Conservation (phyloP, 1,139 yeast species). For the Blastobotrys aristatus region DNA sequence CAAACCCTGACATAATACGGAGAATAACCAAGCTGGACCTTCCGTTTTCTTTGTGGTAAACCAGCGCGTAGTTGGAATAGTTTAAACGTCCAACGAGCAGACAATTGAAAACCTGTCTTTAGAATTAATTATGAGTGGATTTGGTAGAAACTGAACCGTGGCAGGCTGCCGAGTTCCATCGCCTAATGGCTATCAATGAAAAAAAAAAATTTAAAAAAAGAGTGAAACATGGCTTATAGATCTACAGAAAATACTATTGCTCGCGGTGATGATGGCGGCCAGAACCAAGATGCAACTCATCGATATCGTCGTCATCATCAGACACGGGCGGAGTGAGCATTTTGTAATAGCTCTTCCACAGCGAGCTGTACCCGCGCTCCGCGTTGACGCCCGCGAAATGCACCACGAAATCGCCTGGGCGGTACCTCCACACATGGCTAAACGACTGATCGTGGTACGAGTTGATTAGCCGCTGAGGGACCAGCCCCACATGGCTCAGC, state of each 20-base stretch:
- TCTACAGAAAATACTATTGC: no score
- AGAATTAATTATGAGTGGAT: no score
- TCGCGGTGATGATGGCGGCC: neutral
- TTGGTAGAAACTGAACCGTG: no score
- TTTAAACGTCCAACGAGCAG: no score
- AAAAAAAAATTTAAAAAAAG: neutral
- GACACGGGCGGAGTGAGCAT: constrained; percentile 1
- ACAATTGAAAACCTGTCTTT: no score
- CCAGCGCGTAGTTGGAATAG: no score
- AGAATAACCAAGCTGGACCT: no score
- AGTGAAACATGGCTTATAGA: neutral
- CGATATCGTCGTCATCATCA: neutral
- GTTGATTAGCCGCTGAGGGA: constrained; percentile 35
- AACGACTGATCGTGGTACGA: constrained; percentile 26
- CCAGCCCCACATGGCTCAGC: constrained; percentile 32
- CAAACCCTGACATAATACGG: no score
- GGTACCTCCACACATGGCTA: constrained; percentile 22
- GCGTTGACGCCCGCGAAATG: constrained; percentile 28
- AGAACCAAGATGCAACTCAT: no score
- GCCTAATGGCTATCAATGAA: no score
- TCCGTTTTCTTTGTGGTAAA: no score
- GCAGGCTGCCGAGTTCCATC: no score
- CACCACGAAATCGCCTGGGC: constrained; percentile 27
- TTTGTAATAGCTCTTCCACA: constrained; percentile 10
- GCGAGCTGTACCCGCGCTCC: constrained; percentile 1